These are phyloP conservation scores for Colletotrichum tanaceti DNA, from an alignment of 2,329 filamentous ascomycete genomes.

Conservation along the genomic window DNA sequence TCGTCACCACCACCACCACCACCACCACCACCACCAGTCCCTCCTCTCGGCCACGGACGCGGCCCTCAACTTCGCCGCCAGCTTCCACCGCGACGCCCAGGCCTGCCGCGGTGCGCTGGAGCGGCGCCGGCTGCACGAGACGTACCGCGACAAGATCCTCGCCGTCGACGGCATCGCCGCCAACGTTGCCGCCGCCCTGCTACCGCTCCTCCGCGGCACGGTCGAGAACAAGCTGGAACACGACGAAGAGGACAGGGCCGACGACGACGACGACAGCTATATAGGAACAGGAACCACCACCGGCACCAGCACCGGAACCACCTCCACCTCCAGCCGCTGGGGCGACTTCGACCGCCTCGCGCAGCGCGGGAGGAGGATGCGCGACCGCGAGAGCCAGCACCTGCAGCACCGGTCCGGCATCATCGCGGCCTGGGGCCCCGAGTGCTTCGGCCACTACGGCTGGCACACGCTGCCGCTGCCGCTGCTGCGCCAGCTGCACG, in stretches of 20 bases:
- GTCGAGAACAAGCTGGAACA: too few species aligned
- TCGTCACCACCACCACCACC: too few species aligned
- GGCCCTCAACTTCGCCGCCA: slow-evolving; percentile 11
- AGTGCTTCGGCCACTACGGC: slow-evolving; percentile 2
- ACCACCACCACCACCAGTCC: neutral
- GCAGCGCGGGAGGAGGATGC: slow-evolving; percentile 8
- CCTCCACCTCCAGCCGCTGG: too few species aligned
- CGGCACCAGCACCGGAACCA: too few species aligned
- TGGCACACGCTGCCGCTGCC: slow-evolving; percentile 9
- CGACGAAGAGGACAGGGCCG: too few species aligned
- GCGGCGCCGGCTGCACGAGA: slow-evolving; percentile 2
- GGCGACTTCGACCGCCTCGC: slow-evolving; percentile 2
- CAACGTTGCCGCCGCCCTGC: slow-evolving; percentile 9
- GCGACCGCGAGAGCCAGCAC: slow-evolving; percentile 14
- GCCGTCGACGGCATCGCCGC: slow-evolving; percentile 7
- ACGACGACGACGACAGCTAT: too few species aligned
- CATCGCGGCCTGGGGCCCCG: slow-evolving; percentile 7
- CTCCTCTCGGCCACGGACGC: slow-evolving; percentile 1
- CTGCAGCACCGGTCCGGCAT: slow-evolving; percentile 14
- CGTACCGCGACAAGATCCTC: slow-evolving; percentile 11
- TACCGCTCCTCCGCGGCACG: neutral
- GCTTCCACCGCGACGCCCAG: slow-evolving; percentile 13
- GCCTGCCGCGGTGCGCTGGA: slow-evolving; percentile 1
- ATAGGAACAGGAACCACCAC: too few species aligned
- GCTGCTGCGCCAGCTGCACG: slow-evolving; percentile 1